phyloP scores from a whole-genome alignment of 208 protist genomes.

The Porcisia hertigi region DNA sequence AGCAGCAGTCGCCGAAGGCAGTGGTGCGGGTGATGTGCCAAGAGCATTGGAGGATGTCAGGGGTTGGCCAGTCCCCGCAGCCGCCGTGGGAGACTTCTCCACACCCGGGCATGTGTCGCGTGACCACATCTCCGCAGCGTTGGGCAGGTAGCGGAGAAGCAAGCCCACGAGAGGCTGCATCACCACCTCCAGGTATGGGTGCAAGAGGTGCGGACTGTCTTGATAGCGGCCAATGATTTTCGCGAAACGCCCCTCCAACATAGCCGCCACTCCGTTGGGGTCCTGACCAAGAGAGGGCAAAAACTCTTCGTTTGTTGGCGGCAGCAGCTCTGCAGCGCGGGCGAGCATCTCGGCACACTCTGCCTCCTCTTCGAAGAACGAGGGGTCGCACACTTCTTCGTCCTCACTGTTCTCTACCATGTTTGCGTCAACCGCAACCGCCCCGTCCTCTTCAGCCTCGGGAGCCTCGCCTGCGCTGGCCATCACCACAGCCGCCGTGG shows the following conservation, averaged over 20 bases:
- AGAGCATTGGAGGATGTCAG: not conserved
- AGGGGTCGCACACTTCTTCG: slow-evolving; percentile 54
- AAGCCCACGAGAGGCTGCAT: slow-evolving; percentile 77
- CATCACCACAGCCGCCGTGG: not conserved
- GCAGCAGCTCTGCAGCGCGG: slow-evolving; percentile 38
- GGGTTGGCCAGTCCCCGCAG: not conserved
- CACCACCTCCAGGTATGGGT: slow-evolving; percentile 88
- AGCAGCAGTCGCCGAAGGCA: not conserved
- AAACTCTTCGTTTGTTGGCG: slow-evolving; percentile 29
- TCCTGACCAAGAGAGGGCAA: slow-evolving; percentile 65
- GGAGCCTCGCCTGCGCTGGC: not conserved
- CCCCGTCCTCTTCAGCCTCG: slow-evolving; percentile 1
- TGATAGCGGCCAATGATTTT: slow-evolving; percentile 92
- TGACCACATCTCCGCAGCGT: slow-evolving; percentile 51
- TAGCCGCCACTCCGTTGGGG: slow-evolving; percentile 57
- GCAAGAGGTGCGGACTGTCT: slow-evolving; percentile 93
- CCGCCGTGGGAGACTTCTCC: not conserved
- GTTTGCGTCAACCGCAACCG: not conserved
- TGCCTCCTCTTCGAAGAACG: slow-evolving; percentile 83
- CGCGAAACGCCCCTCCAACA: slow-evolving; percentile 59
- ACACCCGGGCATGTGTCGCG: slow-evolving; percentile 6
- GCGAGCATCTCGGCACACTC: slow-evolving; percentile 51
- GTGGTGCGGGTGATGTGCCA: not conserved
- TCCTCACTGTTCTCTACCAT: slow-evolving; percentile 2
- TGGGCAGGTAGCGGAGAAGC: slow-evolving; percentile 52